Percentiles rank a stretch among this genome's conserved stretches.
Evolutionary conservation across 1,139 yeast genomes (phyloP).

Genomic region (Kodamaea plutei): DNA sequence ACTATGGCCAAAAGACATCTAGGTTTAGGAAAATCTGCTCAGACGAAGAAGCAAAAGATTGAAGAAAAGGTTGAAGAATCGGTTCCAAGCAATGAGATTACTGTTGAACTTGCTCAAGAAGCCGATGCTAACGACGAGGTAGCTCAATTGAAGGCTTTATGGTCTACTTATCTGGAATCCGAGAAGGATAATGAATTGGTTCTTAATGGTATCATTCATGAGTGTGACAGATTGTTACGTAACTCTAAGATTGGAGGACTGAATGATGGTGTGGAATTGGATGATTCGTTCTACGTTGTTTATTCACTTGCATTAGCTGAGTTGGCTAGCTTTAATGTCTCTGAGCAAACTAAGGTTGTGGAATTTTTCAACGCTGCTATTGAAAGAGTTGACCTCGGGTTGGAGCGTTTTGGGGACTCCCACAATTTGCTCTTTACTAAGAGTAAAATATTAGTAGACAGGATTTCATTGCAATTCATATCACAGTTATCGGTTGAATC

Average conservation of each 20-base stretch:
- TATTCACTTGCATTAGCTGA: conserved; percentile 73
- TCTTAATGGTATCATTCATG: conserved; percentile 84
- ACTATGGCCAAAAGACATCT: conserved; percentile 71
- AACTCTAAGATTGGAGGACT: conserved; percentile 22
- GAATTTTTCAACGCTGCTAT: conserved; percentile 66
- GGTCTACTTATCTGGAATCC: conserved; percentile 54
- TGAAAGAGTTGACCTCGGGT: conserved; percentile 65
- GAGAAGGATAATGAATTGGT: conserved; percentile 60
- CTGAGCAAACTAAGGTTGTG: conserved; percentile 34
- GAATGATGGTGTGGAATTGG: conserved; percentile 8
- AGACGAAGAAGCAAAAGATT: conserved; percentile 39
- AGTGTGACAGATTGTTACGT: conserved; percentile 78
- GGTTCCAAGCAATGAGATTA: conserved; percentile 38
- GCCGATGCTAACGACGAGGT: conserved; percentile 76
- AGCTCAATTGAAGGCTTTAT: conserved; percentile 67
- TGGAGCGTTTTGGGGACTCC: conserved; percentile 44
- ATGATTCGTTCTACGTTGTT: conserved; percentile 60
- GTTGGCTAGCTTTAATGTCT: conserved; percentile 53
- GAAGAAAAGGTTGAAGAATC: conserved; percentile 11
- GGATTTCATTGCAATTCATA: conserved; percentile 55
- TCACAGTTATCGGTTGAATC: conserved; percentile 45
- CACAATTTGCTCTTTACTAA: conserved; percentile 48
- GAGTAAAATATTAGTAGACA: conserved; percentile 51
- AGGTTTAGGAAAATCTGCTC: conserved; percentile 70
- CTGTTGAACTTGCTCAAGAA: conserved; percentile 67